These are phyloP conservation scores for Debaryomyces nepalensis DNA, from an alignment of 1,139 yeast species.

Conservation along the genomic window DNA sequence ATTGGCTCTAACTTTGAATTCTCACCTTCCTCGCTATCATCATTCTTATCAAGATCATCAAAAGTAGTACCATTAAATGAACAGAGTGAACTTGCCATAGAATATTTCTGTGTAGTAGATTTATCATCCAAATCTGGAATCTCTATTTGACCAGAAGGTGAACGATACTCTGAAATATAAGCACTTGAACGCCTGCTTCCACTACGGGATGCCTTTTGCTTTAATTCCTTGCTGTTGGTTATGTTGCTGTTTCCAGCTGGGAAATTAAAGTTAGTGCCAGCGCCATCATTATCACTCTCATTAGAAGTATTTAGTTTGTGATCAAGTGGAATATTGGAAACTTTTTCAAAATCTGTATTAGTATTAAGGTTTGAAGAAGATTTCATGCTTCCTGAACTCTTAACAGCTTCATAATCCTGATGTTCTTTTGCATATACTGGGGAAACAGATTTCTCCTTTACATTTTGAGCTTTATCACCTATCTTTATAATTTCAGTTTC, in stretches of 20 bases:
- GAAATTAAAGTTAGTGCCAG: slow-evolving; percentile 42
- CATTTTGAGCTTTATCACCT: background rate
- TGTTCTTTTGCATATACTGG: background rate
- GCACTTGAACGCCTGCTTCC: slow-evolving; percentile 22
- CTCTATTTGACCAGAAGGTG: slow-evolving; percentile 45
- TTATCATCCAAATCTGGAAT: slow-evolving; percentile 45
- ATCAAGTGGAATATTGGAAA: background rate
- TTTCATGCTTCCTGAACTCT: slow-evolving; percentile 2
- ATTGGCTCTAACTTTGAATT: slow-evolving; percentile 34
- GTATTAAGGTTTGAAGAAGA: no score
- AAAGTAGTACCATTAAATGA: slow-evolving; percentile 36
- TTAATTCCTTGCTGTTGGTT: slow-evolving; percentile 36
- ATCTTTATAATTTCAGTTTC: background rate
- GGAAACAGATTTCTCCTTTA: no score
- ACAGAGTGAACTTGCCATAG: slow-evolving; percentile 25
- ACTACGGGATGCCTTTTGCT: slow-evolving; percentile 20
- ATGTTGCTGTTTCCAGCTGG: slow-evolving; percentile 41
- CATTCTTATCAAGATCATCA: slow-evolving; percentile 31
- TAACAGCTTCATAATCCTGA: background rate
- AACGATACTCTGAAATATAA: slow-evolving; percentile 32
- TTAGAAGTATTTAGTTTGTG: background rate
- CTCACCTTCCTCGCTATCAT: slow-evolving; percentile 6
- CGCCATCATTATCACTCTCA: slow-evolving; percentile 37
- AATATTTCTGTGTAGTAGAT: slow-evolving; percentile 24
- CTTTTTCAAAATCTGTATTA: no score